phyloP scores from a whole-genome alignment of 768 basidiomycete species.

The Serendipita vermifera region DNA sequence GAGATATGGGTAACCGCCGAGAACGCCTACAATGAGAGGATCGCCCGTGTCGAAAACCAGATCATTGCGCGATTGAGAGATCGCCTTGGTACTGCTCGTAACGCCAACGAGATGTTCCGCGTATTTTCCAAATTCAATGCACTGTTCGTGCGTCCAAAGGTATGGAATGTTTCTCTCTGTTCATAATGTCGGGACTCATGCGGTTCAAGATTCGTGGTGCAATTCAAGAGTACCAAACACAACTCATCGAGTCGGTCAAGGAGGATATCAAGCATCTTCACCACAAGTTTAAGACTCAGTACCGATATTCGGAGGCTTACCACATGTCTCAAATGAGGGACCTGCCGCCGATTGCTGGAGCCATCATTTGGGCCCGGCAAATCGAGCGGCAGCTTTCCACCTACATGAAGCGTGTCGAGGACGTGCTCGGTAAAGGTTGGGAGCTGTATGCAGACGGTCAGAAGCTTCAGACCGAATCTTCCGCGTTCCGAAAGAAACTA shows the following conservation, averaged over 20 bases:
- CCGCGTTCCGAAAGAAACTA: slow-evolving; percentile 89
- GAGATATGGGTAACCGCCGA: slow-evolving; percentile 98
- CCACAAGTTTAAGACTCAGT: slow-evolving; percentile 96
- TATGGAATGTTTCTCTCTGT: slow-evolving; percentile 22
- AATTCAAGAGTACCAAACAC: slow-evolving; percentile 98
- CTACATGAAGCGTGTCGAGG: slow-evolving; percentile 98
- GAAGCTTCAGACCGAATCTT: slow-evolving; percentile 83
- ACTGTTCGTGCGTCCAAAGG: slow-evolving; percentile 90
- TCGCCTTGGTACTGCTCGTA: slow-evolving; percentile 83
- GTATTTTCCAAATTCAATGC: slow-evolving; percentile 99
- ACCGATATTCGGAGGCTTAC: slow-evolving; percentile 88
- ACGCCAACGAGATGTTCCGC: slow-evolving; percentile 99
- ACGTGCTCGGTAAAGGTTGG: slow-evolving; percentile 97
- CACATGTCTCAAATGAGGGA: slow-evolving; percentile 99
- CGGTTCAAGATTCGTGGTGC: slow-evolving; percentile 74
- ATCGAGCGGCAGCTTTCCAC: slow-evolving; percentile 91
- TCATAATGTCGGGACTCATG: background rate
- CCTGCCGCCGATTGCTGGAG: slow-evolving; percentile 92
- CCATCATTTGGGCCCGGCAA: slow-evolving; percentile 98
- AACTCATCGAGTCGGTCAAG: slow-evolving; percentile 96
- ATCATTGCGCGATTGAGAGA: slow-evolving; percentile 90
- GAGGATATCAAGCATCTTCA: slow-evolving; percentile 94
- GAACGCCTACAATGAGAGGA: slow-evolving; percentile 94
- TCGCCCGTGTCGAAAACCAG: slow-evolving; percentile 95
- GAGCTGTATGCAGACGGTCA: slow-evolving; percentile 99